Evolutionary conservation across 306 rosid genomes (phyloP), one percentile per base, ranked within the genome.

Genomic region (Delonix regia): DNA sequence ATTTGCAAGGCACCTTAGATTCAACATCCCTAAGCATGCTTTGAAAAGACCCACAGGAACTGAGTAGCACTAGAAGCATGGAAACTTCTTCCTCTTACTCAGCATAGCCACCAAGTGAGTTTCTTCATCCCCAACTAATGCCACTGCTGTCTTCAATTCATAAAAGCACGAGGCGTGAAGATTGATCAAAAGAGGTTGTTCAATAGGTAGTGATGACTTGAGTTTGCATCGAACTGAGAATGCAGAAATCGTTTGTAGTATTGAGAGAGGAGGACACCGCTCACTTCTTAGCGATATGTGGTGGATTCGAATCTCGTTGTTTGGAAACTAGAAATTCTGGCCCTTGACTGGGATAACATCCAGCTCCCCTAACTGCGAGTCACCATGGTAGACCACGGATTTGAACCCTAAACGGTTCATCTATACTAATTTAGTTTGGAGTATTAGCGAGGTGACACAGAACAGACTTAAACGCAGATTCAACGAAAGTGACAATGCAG

Each of bases 261-360:
- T 83, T 53, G 98, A 87, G n/a, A 92, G 91, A 1, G 98, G 98
- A 80, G 88, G 88, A 11, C 97, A 94, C 69, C 98, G 89, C 78
- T 94, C 98, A 80, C 98, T 90, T 19, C 78, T 84, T 7, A 83
- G 80, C 7, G 93, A 90, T 38, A 90, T 81, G 71, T 72, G 93
- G 70, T 83, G 90, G 83, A 94, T 90, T 25, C 97, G 95, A 87
- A 94, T 92, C 93, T 94, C 98, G n/a, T n/a, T n/a, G 85, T 90
- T 90, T 0, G 94, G 98, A 75, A 94, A 94, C 63, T 89, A 93
- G 76, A 94, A 94, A 76, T 76, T 89, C 74, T 55, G 92, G 67
- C 78, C 89, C 48, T 80, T 38, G 5, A 68, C 88, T 48, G 92
- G 88, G 78, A 87, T 60, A 55, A 87, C 89, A 27, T 94, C 97